Conservation (phyloP, 202 grass and related monocot genomes). For the Schoenoplectus tabernaemontani region DNA sequence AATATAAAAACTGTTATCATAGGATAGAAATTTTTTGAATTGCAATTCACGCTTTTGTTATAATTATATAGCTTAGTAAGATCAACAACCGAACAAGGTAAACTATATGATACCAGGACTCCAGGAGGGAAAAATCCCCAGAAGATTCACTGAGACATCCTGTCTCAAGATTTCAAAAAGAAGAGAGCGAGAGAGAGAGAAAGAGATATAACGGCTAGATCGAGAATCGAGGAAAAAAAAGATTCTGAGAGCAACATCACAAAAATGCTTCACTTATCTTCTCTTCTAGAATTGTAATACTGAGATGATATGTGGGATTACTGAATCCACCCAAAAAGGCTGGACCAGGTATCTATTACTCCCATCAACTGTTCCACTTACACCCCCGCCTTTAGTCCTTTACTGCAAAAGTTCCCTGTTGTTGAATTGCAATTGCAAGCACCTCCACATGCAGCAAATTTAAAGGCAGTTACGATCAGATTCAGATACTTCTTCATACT, state of each 20-base stretch:
- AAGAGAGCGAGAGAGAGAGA: neutral
- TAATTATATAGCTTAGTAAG: neutral
- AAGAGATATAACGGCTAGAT: neutral
- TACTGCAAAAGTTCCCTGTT: conserved; percentile 1
- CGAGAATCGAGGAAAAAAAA: neutral
- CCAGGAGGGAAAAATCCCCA: too few relatives aligned
- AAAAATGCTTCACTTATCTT: conserved; percentile 7
- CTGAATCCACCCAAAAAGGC: conserved; percentile 26
- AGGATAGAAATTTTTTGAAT: too few relatives aligned
- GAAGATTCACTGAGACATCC: too few relatives aligned
- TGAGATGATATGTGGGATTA: conserved; percentile 25
- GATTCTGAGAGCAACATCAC: conserved; percentile 21
- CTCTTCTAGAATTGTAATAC: neutral
- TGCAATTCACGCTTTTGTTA: too few relatives aligned
- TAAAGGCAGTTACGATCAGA: neutral
- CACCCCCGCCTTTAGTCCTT: neutral
- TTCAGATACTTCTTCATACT: neutral
- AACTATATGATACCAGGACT: too few relatives aligned
- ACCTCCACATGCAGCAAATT: neutral
- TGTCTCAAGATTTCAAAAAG: too few relatives aligned
- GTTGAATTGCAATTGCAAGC: neutral
- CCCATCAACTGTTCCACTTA: conserved; percentile 2
- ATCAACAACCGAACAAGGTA: neutral
- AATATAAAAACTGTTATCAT: too few relatives aligned
- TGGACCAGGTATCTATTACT: conserved; percentile 26